These are phyloP conservation scores for Collybia mongolica DNA, from an alignment of 768 basidiomycete genomes.

Conservation along the genomic window DNA sequence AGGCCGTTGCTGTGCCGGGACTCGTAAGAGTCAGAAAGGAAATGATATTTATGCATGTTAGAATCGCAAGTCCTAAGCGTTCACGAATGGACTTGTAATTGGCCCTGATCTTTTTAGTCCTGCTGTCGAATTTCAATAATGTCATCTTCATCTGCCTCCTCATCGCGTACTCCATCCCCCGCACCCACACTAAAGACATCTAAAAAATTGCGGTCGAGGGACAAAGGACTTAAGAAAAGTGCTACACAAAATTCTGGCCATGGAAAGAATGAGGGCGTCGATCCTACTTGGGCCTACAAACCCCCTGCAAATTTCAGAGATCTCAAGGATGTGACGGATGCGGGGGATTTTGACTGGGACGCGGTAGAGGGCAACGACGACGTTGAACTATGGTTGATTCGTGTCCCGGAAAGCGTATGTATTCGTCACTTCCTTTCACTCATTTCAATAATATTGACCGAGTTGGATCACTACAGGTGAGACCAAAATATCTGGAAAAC, in stretches of 20 bases:
- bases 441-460: not conserved
- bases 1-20: no score
- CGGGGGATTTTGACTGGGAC: slow-evolving; percentile 69
- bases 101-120: no score
- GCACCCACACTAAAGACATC: not conserved
- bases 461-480: slow-evolving; percentile 43
- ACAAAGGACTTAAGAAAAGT: slow-evolving; percentile 11
- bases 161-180: slow-evolving; percentile 14
- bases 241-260: slow-evolving; percentile 13
- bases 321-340: slow-evolving; percentile 46
- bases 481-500: slow-evolving; percentile 60
- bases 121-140: not conserved
- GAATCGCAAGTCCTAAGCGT: no score
- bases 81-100: no score
- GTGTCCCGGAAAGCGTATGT: slow-evolving; percentile 67
- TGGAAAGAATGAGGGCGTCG: slow-evolving; percentile 51
- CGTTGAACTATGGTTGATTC: slow-evolving; percentile 68
- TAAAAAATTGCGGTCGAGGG: slow-evolving; percentile 4
- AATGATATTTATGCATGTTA: no score
- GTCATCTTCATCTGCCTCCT: slow-evolving; percentile 11
- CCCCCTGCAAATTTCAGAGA: slow-evolving; percentile 54
- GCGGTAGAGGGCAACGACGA: slow-evolving; percentile 52
- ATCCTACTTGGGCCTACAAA: slow-evolving; percentile 57
- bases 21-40: no score
- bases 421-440: not conserved